phyloP scores from a whole-genome alignment of 495 filamentous ascomycete species.

The Aspergillus biplanus region DNA sequence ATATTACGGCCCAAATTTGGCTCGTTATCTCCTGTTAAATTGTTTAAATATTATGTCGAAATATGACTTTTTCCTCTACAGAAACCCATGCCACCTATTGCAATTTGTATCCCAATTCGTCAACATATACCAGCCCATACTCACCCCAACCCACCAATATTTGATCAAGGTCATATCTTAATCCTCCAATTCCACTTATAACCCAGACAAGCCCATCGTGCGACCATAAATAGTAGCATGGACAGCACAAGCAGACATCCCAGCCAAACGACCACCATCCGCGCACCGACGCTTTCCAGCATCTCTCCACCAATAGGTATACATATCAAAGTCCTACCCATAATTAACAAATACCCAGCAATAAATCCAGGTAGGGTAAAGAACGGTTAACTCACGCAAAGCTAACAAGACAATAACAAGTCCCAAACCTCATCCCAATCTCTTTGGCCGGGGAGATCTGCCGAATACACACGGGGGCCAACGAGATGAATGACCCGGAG shows the following conservation, averaged over 20 bases:
- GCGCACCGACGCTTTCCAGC: conserved; percentile 42
- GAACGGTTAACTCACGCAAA: conserved; percentile 46
- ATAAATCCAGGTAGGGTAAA: neutral
- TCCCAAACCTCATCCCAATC: conserved; percentile 69
- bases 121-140: neutral
- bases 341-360: neutral
- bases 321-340: conserved; percentile 39
- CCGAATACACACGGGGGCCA: conserved; percentile 66
- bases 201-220: conserved; percentile 53
- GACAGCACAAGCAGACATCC: conserved; percentile 43
- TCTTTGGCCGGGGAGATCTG: conserved; percentile 64
- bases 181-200: conserved; percentile 51
- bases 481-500: conserved; percentile 63
- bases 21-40: no score
- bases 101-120: no score
- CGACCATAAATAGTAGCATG: conserved; percentile 43
- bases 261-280: conserved; percentile 42
- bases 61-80: no score
- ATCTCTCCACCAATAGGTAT: conserved; percentile 48
- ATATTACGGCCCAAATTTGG: no score
- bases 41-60: no score
- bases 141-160: neutral
- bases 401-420: conserved; percentile 66
- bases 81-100: no score
- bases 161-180: conserved; percentile 30